These are phyloP conservation scores for Vitellaria paradoxa DNA, from an alignment of 179 eudicot species.

Conservation along the genomic window DNA sequence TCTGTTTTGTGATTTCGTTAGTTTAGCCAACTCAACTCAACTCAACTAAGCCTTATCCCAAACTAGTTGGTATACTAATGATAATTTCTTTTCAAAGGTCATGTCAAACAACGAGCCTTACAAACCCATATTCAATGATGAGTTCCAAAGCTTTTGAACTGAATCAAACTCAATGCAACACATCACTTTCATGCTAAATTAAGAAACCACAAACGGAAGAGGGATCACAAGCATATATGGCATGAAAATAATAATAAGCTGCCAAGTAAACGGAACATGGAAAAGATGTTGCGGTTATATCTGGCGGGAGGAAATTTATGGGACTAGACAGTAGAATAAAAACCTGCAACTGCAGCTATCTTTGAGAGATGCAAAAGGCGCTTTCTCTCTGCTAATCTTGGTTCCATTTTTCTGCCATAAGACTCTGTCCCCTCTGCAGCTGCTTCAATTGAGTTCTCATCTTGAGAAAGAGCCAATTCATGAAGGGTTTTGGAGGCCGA, in stretches of 20 bases:
- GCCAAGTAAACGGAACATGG: not conserved
- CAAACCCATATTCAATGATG: not conserved
- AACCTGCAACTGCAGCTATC: slow-evolving; percentile 95
- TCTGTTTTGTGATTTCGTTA: not conserved
- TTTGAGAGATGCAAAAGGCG: slow-evolving; percentile 81
- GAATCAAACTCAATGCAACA: slow-evolving; percentile 7
- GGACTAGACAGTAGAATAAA: slow-evolving; percentile 12
- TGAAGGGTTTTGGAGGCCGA: slow-evolving; percentile 87
- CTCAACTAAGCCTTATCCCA: too few relatives aligned
- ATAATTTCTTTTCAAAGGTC: not conserved
- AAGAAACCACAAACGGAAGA: not conserved
- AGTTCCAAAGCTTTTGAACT: not conserved
- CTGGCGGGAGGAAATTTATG: not conserved
- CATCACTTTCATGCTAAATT: slow-evolving; percentile 7
- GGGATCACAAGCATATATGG: not conserved
- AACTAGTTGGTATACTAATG: not conserved
- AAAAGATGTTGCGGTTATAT: slow-evolving; percentile 1
- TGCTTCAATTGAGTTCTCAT: slow-evolving; percentile 31
- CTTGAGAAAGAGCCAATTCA: slow-evolving; percentile 67
- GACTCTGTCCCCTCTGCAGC: slow-evolving; percentile 36
- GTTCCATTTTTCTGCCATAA: slow-evolving; percentile 25
- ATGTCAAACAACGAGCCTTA: not conserved
- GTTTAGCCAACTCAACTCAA: too few relatives aligned
- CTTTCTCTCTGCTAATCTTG: slow-evolving; percentile 62
- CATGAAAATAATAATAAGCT: not conserved